phyloP scores from a whole-genome alignment of 768 basidiomycete genomes.

The Jaapia argillacea region DNA sequence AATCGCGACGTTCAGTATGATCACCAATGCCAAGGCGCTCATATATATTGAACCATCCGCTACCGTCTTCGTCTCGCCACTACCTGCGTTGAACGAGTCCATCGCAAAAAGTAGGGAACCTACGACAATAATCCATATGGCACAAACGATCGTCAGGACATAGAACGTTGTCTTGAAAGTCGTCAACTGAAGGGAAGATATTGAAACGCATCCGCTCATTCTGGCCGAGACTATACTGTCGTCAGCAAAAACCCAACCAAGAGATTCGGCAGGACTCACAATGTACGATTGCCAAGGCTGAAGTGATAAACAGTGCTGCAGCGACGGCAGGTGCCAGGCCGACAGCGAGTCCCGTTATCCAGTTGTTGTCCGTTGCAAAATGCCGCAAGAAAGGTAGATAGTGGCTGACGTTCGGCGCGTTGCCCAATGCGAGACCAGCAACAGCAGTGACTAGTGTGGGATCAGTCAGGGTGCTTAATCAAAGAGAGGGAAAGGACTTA shows the following conservation, averaged over 20 bases:
- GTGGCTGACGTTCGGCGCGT: slow-evolving; percentile 66
- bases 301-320: slow-evolving; percentile 44
- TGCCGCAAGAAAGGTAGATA: slow-evolving; percentile 55
- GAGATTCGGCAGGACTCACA: slow-evolving; percentile 49
- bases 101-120: slow-evolving; percentile 65
- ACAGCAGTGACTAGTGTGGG: slow-evolving; percentile 51
- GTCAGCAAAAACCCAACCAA: too few species aligned
- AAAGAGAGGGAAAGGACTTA: slow-evolving; percentile 28
- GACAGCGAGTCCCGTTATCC: slow-evolving; percentile 57
- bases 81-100: slow-evolving; percentile 38
- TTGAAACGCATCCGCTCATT: slow-evolving; percentile 47
- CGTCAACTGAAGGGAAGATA: slow-evolving; percentile 50
- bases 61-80: slow-evolving; percentile 30
- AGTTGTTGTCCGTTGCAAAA: slow-evolving; percentile 33
- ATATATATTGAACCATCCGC: slow-evolving; percentile 69
- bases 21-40: slow-evolving; percentile 44
- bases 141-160: slow-evolving; percentile 39
- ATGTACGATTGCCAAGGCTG: slow-evolving; percentile 41
- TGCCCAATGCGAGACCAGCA: slow-evolving; percentile 53
- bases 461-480: neutral
- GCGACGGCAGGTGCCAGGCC: slow-evolving; percentile 59
- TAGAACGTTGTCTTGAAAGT: slow-evolving; percentile 58
- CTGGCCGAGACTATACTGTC: too few species aligned
- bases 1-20: slow-evolving; percentile 56
- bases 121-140: slow-evolving; percentile 54